These are phyloP conservation scores for Mucor circinelloides DNA, from an alignment of 371 early-diverging fungal species.

Conservation along the genomic window DNA sequence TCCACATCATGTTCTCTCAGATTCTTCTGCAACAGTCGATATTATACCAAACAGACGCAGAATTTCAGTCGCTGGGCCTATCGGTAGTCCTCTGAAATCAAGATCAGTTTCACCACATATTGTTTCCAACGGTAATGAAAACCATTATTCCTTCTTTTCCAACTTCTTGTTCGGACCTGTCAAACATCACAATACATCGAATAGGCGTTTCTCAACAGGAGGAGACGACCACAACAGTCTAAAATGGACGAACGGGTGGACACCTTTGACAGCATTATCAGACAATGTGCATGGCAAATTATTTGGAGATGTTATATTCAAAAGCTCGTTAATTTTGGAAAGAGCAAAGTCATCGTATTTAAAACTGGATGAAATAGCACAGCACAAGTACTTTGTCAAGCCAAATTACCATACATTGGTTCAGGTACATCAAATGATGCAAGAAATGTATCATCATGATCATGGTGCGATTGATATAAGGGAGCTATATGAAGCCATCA, in stretches of 20 bases:
- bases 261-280: constrained; percentile 35
- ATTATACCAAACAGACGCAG: constrained; percentile 11
- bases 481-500: constrained; percentile 35
- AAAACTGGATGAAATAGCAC: constrained; percentile 37
- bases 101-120: background rate
- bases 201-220: constrained; percentile 10
- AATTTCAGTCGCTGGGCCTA: constrained; percentile 26
- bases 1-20: constrained; percentile 5
- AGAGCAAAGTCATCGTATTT: constrained; percentile 34
- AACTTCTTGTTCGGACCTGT: constrained; percentile 38
- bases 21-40: background rate
- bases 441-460: constrained; percentile 36
- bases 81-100: constrained; percentile 26
- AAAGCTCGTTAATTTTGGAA: constrained; percentile 30
- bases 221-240: background rate
- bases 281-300: constrained; percentile 41
- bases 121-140: constrained; percentile 4
- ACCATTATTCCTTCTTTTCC: constrained; percentile 37
- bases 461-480: constrained; percentile 24
- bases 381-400: constrained; percentile 19
- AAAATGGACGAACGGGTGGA: constrained; percentile 39
- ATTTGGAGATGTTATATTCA: constrained; percentile 43
- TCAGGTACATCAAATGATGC: constrained; percentile 38
- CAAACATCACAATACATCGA: background rate
- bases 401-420: constrained; percentile 32